phyloP scores from a whole-genome alignment of 164 flowering plant genomes.

The Akebia trifoliata region DNA sequence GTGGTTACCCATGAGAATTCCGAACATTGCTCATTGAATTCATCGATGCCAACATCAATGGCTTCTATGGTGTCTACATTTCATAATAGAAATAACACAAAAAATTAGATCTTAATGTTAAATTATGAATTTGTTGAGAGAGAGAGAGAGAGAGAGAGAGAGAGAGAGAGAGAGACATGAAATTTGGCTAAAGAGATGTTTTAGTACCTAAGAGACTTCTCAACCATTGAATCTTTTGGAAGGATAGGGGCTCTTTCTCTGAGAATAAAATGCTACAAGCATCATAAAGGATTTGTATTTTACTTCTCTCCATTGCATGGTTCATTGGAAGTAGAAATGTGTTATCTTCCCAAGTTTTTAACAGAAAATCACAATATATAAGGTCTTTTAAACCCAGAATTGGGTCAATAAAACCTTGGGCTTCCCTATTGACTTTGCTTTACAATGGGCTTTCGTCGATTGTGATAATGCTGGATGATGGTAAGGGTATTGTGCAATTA shows the following conservation, averaged over 20 bases:
- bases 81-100: neutral
- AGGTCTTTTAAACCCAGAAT: too few species aligned
- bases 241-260: constrained; percentile 24
- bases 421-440: constrained; percentile 5
- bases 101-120: too few species aligned
- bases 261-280: constrained; percentile 25
- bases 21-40: constrained; percentile 15
- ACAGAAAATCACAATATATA: too few species aligned
- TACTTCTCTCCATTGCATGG: constrained; percentile 18
- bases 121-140: too few species aligned
- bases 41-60: constrained; percentile 32
- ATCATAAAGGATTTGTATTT: constrained; percentile 29
- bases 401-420: constrained; percentile 12
- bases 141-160: neutral
- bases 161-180: too few species aligned
- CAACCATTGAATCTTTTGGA: constrained; percentile 28
- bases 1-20: neutral
- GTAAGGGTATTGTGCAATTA: too few species aligned
- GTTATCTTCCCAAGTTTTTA: too few species aligned
- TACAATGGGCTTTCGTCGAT: constrained; percentile 15
- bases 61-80: constrained; percentile 27
- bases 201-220: constrained; percentile 22
- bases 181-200: neutral
- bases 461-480: too few species aligned
- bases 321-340: neutral